These are phyloP conservation scores for Trypanosoma avium DNA, from an alignment of 208 protist genomes.

Conservation along the genomic window DNA sequence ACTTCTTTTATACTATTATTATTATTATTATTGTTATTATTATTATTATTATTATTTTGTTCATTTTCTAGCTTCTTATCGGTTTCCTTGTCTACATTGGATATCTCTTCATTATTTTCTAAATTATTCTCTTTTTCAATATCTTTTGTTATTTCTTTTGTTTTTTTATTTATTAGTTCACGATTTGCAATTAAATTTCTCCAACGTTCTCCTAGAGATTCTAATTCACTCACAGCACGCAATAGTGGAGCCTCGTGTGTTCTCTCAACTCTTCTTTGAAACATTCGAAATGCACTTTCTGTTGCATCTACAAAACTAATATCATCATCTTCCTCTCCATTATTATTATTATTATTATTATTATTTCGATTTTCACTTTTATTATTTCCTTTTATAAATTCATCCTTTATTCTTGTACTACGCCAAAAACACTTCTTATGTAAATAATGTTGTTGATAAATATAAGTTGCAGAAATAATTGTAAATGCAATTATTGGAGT, in stretches of 20 bases:
- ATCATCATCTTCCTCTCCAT: conserved; percentile 29
- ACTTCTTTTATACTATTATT: background rate
- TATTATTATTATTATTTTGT: background rate
- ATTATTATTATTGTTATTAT: background rate
- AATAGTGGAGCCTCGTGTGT: conserved; percentile 45
- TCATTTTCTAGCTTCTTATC: background rate
- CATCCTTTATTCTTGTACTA: too few species aligned
- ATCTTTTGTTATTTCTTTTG: background rate
- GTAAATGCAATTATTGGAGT: too few species aligned
- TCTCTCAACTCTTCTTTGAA: conserved; percentile 31
- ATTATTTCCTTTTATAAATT: too few species aligned
- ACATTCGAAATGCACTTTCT: conserved; percentile 45
- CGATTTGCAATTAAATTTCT: background rate
- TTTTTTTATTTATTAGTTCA: background rate
- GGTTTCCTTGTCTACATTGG: background rate
- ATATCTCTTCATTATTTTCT: background rate
- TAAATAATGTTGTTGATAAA: too few species aligned
- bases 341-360: background rate
- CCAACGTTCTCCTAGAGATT: conserved; percentile 25
- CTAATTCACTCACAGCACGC: conserved; percentile 35
- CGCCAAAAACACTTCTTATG: too few species aligned
- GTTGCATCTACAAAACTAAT: conserved; percentile 52
- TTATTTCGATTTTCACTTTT: background rate
- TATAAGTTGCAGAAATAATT: too few species aligned
- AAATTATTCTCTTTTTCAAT: background rate